These are phyloP conservation scores for Rhodosporidiobolus odoratus DNA, from an alignment of 768 basidiomycete genomes.

Conservation along the genomic window DNA sequence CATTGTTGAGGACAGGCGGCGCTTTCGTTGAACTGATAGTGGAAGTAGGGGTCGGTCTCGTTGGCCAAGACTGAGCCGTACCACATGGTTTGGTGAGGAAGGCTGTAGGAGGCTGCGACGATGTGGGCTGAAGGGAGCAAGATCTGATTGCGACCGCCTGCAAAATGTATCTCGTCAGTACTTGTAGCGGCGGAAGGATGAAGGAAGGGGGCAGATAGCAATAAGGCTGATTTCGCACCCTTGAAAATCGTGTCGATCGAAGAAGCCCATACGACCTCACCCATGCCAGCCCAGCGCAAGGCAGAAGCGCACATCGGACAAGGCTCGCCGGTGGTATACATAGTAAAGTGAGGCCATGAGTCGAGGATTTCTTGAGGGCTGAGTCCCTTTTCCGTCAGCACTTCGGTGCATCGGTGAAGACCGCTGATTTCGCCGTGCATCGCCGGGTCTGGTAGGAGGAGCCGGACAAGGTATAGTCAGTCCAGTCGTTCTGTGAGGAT, in stretches of 20 bases:
- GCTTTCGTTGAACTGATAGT: conserved; percentile 23
- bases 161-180: background rate
- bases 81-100: conserved; percentile 39
- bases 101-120: conserved; percentile 40
- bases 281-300: conserved; percentile 42
- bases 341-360: conserved; percentile 38
- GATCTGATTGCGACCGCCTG: conserved; percentile 42
- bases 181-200: background rate
- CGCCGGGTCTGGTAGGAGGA: conserved; percentile 40
- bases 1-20: conserved; percentile 28
- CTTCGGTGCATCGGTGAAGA: conserved; percentile 41
- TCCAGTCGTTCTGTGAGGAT: too few relatives aligned
- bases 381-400: conserved; percentile 36
- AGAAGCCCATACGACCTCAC: conserved; percentile 42
- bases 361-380: conserved; percentile 40
- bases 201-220: background rate
- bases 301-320: conserved; percentile 41
- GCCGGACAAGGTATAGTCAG: too few relatives aligned
- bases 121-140: conserved; percentile 43
- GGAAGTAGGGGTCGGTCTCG: conserved; percentile 33
- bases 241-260: conserved; percentile 41
- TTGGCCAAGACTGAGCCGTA: conserved; percentile 25
- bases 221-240: conserved; percentile 5
- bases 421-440: conserved; percentile 43
- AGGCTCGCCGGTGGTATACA: conserved; percentile 44